These are phyloP conservation scores for Colletotrichum musicola DNA, from an alignment of 2,329 filamentous ascomycete species.

Conservation along the genomic window DNA sequence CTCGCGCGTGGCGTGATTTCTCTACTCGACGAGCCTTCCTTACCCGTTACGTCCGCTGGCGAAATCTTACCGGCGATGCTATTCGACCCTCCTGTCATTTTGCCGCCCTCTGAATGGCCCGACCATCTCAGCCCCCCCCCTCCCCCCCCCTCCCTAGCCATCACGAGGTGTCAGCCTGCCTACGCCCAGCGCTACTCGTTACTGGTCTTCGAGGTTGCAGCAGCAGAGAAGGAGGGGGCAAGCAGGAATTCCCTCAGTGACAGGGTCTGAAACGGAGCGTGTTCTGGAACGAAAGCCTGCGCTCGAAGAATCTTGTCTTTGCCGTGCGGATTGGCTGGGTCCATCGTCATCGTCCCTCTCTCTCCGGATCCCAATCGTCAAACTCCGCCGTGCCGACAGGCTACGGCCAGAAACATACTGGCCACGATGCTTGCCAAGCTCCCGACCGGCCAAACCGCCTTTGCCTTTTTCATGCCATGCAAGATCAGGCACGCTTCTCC, in stretches of 20 bases:
- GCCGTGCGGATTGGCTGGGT: constrained; percentile 9
- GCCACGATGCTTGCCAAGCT: neutral
- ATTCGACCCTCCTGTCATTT: neutral
- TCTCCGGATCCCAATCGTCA: neutral
- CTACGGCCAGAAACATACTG: neutral
- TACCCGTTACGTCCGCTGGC: constrained; percentile 1
- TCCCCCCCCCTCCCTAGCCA: neutral
- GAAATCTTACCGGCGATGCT: neutral
- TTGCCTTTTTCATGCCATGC: constrained; percentile 18
- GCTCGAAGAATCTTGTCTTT: neutral
- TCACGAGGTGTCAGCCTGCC: neutral
- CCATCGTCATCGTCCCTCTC: constrained; percentile 6
- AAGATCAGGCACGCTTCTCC: constrained; percentile 37
- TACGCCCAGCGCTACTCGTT: neutral
- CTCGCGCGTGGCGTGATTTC: constrained; percentile 37
- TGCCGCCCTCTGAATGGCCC: neutral
- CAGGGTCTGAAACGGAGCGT: constrained; percentile 32
- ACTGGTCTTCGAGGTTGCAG: too few species aligned
- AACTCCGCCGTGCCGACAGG: too few species aligned
- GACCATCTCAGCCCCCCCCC: neutral
- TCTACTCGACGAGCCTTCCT: constrained; percentile 11
- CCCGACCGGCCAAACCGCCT: neutral
- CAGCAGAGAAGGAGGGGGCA: neutral
- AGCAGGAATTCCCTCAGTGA: constrained; percentile 5
- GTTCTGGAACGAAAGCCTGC: constrained; percentile 15